These are phyloP conservation scores for Aspergillus thermomutatus DNA, from an alignment of 2,329 filamentous ascomycete species.

Conservation along the genomic window DNA sequence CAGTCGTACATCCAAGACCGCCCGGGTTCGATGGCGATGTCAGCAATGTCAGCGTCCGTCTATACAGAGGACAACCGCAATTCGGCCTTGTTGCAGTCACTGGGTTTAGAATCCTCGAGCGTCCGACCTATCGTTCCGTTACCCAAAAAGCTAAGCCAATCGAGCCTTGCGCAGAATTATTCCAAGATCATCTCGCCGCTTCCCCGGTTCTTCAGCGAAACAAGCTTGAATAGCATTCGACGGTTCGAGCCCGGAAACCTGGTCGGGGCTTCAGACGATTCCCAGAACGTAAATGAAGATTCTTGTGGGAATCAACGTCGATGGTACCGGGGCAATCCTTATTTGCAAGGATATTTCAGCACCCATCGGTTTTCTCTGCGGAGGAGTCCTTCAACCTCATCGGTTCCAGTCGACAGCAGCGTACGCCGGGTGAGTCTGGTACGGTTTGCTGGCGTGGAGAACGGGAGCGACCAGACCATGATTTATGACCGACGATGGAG, in stretches of 20 bases:
- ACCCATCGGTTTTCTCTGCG: slow-evolving; percentile 4
- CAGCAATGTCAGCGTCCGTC: slow-evolving; percentile 33
- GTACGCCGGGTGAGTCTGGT: slow-evolving; percentile 20
- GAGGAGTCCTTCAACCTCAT: slow-evolving; percentile 16
- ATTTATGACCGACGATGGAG: slow-evolving; percentile 11
- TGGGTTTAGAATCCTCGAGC: slow-evolving; percentile 24
- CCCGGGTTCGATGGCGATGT: slow-evolving; percentile 32
- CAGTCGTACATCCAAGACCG: slow-evolving; percentile 28
- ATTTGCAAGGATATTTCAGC: slow-evolving; percentile 8
- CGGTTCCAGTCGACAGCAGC: slow-evolving; percentile 12
- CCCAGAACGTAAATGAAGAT: slow-evolving; percentile 18
- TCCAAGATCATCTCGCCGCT: slow-evolving; percentile 35
- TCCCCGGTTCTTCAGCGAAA: slow-evolving; percentile 36
- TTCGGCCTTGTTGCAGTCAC: slow-evolving; percentile 28
- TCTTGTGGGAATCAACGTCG: slow-evolving; percentile 14
- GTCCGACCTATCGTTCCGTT: slow-evolving; percentile 18
- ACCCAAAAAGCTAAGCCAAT: slow-evolving; percentile 28
- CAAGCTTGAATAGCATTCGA: slow-evolving; percentile 26
- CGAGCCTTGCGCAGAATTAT: slow-evolving; percentile 37
- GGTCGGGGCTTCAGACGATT: slow-evolving; percentile 14
- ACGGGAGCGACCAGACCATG: slow-evolving; percentile 1
- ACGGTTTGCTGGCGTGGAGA: slow-evolving; percentile 18
- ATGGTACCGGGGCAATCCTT: slow-evolving; percentile 20
- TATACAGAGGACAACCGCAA: slow-evolving; percentile 34
- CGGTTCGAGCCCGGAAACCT: slow-evolving; percentile 20